These are phyloP conservation scores for Pseudofabraea citricarpa DNA, from an alignment of 2,329 filamentous ascomycete species.

Conservation along the genomic window DNA sequence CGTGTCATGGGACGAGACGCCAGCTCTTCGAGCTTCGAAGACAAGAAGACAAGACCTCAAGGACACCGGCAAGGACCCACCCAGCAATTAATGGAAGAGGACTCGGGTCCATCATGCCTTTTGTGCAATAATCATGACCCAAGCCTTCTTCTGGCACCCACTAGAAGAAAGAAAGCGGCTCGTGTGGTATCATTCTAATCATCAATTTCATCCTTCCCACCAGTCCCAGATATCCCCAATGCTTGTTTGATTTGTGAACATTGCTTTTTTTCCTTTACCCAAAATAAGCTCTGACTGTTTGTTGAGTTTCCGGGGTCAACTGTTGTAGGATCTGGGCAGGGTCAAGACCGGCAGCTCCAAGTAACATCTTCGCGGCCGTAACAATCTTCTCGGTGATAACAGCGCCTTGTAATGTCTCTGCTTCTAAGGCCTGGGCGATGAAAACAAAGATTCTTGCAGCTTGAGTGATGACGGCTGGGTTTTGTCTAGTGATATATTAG, in stretches of 20 bases:
- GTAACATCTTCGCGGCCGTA: constrained; percentile 70
- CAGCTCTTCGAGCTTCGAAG: too few species aligned
- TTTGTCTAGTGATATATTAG: constrained; percentile 64
- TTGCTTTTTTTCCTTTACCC: too few species aligned
- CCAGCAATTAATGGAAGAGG: too few species aligned
- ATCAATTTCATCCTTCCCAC: constrained; percentile 11
- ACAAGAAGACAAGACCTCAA: too few species aligned
- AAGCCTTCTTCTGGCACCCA: constrained; percentile 3
- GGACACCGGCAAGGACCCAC: too few species aligned
- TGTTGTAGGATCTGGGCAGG: constrained; percentile 69
- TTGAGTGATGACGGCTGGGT: constrained; percentile 73
- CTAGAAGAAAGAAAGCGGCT: constrained; percentile 15
- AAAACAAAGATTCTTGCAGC: constrained; percentile 78
- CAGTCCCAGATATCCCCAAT: constrained; percentile 4
- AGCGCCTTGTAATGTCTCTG: constrained; percentile 82
- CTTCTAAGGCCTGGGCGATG: constrained; percentile 84
- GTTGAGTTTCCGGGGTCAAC: constrained; percentile 76
- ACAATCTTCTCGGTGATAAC: constrained; percentile 70
- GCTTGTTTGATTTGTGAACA: too few species aligned
- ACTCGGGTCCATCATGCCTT: too few species aligned
- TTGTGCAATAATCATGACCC: too few species aligned
- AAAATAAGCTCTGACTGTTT: constrained; percentile 75
- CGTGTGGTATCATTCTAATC: constrained; percentile 26
- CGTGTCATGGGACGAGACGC: too few species aligned
- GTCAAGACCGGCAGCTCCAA: constrained; percentile 70